Percentiles rank a stretch among this genome's conserved stretches.
phyloP scores from a whole-genome alignment of 2,329 filamentous ascomycete species.

The Daldinia sp. region DNA sequence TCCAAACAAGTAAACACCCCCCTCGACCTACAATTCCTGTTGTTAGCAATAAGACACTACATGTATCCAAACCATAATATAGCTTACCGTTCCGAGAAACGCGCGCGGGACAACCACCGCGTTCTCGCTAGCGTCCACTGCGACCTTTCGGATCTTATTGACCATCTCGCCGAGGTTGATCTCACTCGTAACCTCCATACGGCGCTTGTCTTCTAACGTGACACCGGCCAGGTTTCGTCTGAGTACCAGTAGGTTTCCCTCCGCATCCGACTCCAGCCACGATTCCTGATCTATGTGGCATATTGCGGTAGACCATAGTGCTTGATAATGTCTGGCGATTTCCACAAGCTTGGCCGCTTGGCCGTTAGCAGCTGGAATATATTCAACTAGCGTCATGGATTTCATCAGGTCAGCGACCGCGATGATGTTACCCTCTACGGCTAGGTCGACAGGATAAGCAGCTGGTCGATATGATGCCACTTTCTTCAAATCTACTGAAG shows the following conservation, averaged over 20 bases:
- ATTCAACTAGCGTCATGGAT: conserved; percentile 81
- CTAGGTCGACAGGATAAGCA: conserved; percentile 83
- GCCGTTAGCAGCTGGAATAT: conserved; percentile 64
- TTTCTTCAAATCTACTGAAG: conserved; percentile 69
- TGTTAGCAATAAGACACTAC: conserved; percentile 32
- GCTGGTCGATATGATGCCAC: conserved; percentile 80
- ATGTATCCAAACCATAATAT: neutral
- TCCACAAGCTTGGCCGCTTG: conserved; percentile 73
- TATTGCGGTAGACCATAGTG: conserved; percentile 82
- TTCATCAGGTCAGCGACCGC: conserved; percentile 95
- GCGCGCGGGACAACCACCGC: conserved; percentile 80
- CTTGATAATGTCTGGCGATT: conserved; percentile 80
- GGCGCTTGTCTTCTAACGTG: conserved; percentile 74
- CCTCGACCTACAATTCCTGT: conserved; percentile 73
- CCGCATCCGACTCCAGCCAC: conserved; percentile 85
- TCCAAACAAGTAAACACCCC: conserved; percentile 88
- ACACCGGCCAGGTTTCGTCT: conserved; percentile 75
- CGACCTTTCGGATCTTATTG: conserved; percentile 81
- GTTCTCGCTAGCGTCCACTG: conserved; percentile 69
- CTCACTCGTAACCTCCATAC: conserved; percentile 79
- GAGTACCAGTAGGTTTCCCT: conserved; percentile 88
- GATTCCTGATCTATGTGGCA: conserved; percentile 74
- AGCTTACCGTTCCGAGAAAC: conserved; percentile 84
- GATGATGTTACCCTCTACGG: conserved; percentile 76
- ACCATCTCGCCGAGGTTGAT: conserved; percentile 92